Percentiles rank a stretch among this genome's conserved stretches.
Evolutionary conservation across 805 yeast species (phyloP).

Genomic region (Candida namnaoensis): DNA sequence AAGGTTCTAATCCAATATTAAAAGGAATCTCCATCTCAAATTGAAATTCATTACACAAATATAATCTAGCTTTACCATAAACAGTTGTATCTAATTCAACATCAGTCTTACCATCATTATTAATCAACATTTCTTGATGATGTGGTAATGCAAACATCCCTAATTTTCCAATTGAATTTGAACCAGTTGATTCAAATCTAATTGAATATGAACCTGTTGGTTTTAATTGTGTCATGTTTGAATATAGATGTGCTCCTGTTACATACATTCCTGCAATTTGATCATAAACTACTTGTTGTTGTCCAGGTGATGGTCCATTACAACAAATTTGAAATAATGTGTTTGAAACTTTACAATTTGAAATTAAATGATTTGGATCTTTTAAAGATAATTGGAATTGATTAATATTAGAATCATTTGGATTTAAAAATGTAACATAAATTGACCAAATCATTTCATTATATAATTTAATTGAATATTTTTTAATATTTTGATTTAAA

Average conservation of each 20-base stretch:
- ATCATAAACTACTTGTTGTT: constrained; percentile 32
- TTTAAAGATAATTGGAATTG: constrained; percentile 14
- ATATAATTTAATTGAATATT: constrained; percentile 45
- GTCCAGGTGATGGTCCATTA: constrained; percentile 38
- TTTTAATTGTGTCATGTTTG: constrained; percentile 4
- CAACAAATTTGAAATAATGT: background rate
- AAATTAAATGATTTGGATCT: constrained; percentile 32
- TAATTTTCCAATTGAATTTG: constrained; percentile 31
- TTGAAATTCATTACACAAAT: constrained; percentile 28
- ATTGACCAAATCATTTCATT: constrained; percentile 60
- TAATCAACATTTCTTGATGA: constrained; percentile 28
- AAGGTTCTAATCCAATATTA: constrained; percentile 36
- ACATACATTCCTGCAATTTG: constrained; percentile 57
- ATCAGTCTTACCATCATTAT: constrained; percentile 17
- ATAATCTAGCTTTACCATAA: constrained; percentile 38
- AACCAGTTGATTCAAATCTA: constrained; percentile 34
- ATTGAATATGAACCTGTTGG: constrained; percentile 32
- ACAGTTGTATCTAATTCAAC: constrained; percentile 38
- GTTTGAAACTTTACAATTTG: constrained; percentile 15
- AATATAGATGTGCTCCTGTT: constrained; percentile 24
- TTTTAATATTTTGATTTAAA: constrained; percentile 31
- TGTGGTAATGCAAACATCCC: constrained; percentile 65
- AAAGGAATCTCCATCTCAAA: constrained; percentile 36
- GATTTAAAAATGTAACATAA: constrained; percentile 47
- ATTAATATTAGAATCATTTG: constrained; percentile 19